A percentile compares a stretch with the other conserved stretches of the same genome.
Conservation (phyloP, 768 basidiomycete genomes). For the Kwoniella sp. region DNA sequence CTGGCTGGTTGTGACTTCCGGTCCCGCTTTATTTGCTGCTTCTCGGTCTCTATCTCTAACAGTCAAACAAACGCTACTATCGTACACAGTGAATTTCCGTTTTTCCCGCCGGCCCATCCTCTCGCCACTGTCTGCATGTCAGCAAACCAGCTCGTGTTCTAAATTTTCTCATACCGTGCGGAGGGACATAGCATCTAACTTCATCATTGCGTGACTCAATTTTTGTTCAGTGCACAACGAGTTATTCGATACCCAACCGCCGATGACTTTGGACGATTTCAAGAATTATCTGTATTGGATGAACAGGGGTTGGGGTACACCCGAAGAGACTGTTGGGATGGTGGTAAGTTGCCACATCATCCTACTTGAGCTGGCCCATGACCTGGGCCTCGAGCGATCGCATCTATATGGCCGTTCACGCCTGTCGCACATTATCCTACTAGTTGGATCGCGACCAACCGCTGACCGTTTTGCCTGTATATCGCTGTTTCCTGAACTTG, state of each 20-base stretch:
- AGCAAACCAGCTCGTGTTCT: background rate
- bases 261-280: conserved; percentile 49
- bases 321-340: conserved; percentile 46
- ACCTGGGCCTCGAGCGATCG: too few relatives aligned
- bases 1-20: too few relatives aligned
- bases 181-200: background rate
- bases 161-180: background rate
- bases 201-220: background rate
- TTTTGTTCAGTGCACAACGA: conserved; percentile 56
- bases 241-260: conserved; percentile 38
- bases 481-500: too few relatives aligned
- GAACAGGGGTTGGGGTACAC: conserved; percentile 54
- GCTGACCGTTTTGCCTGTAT: too few relatives aligned
- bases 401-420: too few relatives aligned
- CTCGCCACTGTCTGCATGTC: background rate
- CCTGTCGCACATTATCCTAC: too few relatives aligned
- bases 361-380: too few relatives aligned
- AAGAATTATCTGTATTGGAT: conserved; percentile 56
- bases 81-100: conserved; percentile 41
- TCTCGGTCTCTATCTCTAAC: too few relatives aligned
- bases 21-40: background rate
- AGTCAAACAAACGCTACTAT: conserved; percentile 49
- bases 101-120: too few relatives aligned
- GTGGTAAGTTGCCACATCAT: too few relatives aligned
- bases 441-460: too few relatives aligned